Conservation (phyloP, 495 filamentous ascomycete genomes). For the Achaetomiella virescens region DNA sequence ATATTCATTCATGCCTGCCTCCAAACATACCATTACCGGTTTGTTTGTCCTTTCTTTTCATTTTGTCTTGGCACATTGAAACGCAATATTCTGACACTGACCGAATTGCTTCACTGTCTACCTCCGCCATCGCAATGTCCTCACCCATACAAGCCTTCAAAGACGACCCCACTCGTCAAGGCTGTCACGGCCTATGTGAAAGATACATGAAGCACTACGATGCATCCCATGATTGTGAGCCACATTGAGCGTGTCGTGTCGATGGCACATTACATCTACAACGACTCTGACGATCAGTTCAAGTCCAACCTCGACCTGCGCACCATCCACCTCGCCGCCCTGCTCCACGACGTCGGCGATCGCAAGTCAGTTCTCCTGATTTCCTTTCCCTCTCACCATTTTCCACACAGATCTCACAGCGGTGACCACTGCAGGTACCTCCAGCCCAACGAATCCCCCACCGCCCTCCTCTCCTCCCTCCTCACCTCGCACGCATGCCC, state of each 20-base stretch:
- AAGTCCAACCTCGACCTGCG: conserved; percentile 40
- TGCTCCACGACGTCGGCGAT: conserved; percentile 85
- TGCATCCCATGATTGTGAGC: conserved; percentile 73
- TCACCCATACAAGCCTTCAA: conserved; percentile 24
- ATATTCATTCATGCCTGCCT: no score
- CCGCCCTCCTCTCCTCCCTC: conserved; percentile 50
- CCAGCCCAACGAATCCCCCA: conserved; percentile 41
- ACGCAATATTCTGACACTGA: no score
- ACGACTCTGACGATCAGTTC: conserved; percentile 42
- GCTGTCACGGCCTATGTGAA: conserved; percentile 53
- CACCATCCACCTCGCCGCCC: conserved; percentile 63
- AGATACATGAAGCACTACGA: conserved; percentile 78
- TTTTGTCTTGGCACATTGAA: no score
- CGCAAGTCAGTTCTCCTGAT: conserved; percentile 45
- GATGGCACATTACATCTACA: conserved; percentile 55
- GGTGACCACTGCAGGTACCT: conserved; percentile 44
- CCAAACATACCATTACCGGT: no score
- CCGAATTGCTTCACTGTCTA: no score
- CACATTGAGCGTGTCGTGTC: conserved; percentile 76
- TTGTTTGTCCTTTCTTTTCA: no score
- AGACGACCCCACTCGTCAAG: conserved; percentile 38
- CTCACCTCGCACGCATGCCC: conserved; percentile 53
- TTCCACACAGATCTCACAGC: neutral
- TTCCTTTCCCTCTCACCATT: neutral
- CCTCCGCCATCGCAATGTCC: neutral